phyloP scores from a whole-genome alignment of 805 yeast species.

The Barnettozyma pratensis region DNA sequence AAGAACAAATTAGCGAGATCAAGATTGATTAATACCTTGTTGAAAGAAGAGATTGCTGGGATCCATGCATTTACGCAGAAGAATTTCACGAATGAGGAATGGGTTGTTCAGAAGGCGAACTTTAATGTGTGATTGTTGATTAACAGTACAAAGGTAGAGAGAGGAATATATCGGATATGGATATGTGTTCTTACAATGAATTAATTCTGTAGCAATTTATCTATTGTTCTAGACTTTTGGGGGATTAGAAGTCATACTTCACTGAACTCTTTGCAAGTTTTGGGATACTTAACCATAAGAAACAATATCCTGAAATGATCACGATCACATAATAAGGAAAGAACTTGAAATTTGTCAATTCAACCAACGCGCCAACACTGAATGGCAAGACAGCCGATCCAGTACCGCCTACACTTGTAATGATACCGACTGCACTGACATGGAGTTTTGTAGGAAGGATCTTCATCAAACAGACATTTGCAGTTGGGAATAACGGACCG shows the following conservation, averaged over 20 bases:
- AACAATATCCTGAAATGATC: constrained; percentile 7
- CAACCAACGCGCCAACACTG: constrained; percentile 43
- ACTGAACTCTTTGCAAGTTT: constrained; percentile 1
- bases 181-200: too few relatives aligned
- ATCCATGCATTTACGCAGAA: constrained; percentile 97
- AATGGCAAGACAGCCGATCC: constrained; percentile 79
- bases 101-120: constrained; percentile 39
- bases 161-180: neutral
- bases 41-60: constrained; percentile 77
- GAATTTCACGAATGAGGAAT: constrained; percentile 83
- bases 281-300: constrained; percentile 10
- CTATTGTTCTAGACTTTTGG: neutral
- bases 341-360: constrained; percentile 22
- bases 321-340: constrained; percentile 21
- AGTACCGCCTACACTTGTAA: constrained; percentile 75
- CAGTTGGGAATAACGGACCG: constrained; percentile 73
- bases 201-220: neutral
- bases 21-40: constrained; percentile 71
- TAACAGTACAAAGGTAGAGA: neutral
- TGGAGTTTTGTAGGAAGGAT: constrained; percentile 56
- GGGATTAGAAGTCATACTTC: constrained; percentile 5
- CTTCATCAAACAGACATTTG: constrained; percentile 58
- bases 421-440: constrained; percentile 65
- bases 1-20: constrained; percentile 85
- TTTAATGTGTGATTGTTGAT: constrained; percentile 13